Base-by-base conservation (phyloP, 768 basidiomycete species). In the Kwoniella newhampshirensis region DNA sequence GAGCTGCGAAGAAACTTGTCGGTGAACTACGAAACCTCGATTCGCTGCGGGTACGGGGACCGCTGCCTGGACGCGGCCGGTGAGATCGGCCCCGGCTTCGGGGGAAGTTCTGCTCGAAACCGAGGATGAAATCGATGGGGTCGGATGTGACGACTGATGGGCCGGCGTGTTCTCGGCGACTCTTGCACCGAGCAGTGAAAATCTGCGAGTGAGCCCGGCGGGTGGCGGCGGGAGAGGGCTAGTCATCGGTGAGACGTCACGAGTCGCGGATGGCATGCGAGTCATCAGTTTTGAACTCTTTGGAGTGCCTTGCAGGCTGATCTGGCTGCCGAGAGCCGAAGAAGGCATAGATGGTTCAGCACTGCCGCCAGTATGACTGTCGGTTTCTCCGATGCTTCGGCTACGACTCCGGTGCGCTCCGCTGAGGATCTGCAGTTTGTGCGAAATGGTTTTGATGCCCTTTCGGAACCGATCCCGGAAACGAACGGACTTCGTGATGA, bases 401-500 rank as follows among this genome's bases (percentile, higher is more conserved):
- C 71, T 71, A 20, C 71, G 67, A 23, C 59, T 60, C 1, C 73
- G 59, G 28, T 50, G 47, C 1, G 50, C 32, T 27, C 60, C 60
- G 25, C 57, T 48, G 21, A 70, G 43, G 13, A 64, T 20, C 18
- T 66, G 61, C 7, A 76, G 51, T 43, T 68, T 73, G 32, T 66
- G 53, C 17, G 63, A 62, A 30, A 74, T 64, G 9, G 50, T 55
- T 49, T 70, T 61, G 59, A 77, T 60, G 28, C 76, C 67, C 52
- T 74, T 67, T 36, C 68, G 63, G 50, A 79, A 56, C 26, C 68
- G 68, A 25, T 72, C 68, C 4, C 66, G 56, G 52, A 75, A 71
- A 3, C 66, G 56, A 15, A 57, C 60, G 9, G 67, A 65, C 27
- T 66, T 73, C 37, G 71, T 77, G 26, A 78, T 69, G 25, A 79